Conservation (phyloP, 2,329 filamentous ascomycete species). For the Phyllosticta citrichinensis region DNA sequence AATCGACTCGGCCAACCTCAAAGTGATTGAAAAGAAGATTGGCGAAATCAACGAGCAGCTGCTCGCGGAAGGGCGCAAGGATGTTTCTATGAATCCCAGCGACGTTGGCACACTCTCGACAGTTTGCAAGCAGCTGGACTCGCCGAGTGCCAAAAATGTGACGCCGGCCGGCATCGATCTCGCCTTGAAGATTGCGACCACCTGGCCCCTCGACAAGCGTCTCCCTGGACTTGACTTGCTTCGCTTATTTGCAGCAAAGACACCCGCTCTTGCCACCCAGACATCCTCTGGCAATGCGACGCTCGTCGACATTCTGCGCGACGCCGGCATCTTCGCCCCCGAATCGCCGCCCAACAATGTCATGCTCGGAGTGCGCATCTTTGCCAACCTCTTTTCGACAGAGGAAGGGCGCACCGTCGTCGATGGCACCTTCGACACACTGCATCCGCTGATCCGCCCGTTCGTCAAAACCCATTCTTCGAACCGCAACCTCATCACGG, state of each 20-base stretch:
- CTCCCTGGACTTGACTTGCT: constrained; percentile 80
- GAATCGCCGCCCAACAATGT: constrained; percentile 63
- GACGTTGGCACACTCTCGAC: constrained; percentile 55
- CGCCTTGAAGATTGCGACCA: constrained; percentile 60
- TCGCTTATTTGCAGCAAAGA: constrained; percentile 65
- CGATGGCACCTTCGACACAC: constrained; percentile 47
- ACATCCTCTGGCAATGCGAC: constrained; percentile 44
- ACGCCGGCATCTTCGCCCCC: constrained; percentile 46
- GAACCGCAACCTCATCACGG: constrained; percentile 76
- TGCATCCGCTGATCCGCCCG: constrained; percentile 53
- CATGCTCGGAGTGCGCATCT: constrained; percentile 74
- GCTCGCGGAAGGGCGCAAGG: constrained; percentile 60
- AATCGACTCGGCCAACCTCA: constrained; percentile 62
- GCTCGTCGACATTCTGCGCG: constrained; percentile 51
- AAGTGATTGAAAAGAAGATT: constrained; percentile 67
- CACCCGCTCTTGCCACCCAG: constrained; percentile 54
- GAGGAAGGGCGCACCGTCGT: constrained; percentile 54
- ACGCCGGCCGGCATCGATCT: constrained; percentile 46
- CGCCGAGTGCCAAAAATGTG: constrained; percentile 18
- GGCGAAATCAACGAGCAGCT: constrained; percentile 64
- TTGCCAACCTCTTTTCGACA: constrained; percentile 77
- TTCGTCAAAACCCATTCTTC: constrained; percentile 43
- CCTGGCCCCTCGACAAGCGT: constrained; percentile 72
- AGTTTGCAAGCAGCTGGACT: constrained; percentile 56
- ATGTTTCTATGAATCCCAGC: constrained; percentile 60